Base-by-base conservation (phyloP, 2,329 filamentous ascomycete species). In the Pestalotiopsis sp. region DNA sequence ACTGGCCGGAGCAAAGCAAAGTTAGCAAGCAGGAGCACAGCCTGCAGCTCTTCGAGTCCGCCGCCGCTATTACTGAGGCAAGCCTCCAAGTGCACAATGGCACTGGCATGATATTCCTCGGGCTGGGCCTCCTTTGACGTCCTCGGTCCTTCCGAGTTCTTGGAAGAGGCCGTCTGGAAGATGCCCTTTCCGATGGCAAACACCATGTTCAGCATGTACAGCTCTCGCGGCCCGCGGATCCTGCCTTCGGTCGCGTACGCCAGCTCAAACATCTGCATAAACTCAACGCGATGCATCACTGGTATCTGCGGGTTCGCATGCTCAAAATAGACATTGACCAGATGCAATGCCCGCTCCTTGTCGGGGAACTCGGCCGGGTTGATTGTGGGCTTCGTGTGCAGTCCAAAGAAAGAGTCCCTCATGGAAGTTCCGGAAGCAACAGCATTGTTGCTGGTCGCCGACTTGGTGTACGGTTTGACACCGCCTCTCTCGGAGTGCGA, bases 151-250 rank as follows among this genome's bases (percentile, higher is more conserved):
- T 77, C 74, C 12, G 75, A 75, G 69, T 72, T 75, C 63, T 84
- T 81, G 7, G 87, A 79, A 77, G 88, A 79, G 75, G 83, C 82
- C 79, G 92, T 83, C 73, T 97, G 90, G 72, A 98, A 97, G 74
- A 98, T 97, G 20, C 94, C 95, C 20, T 93, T 92, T 6, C 96
- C 96, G 75, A 98, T 98, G 14, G 95, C 95, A 82, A 97, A 98
- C 27, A 98, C 95, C 81, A 98, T 98, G 80, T 98, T 98, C 71
- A 98, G 85, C 83, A 97, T 89, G 81, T 98, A 98, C n/a, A 96
- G 86, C 80, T 97, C 94, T 67, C 92, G 87, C 4, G 94, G 89
- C 2, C 92, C 92, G 31, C 92, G 87, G 66, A 88, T 86, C 69
- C 89, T 88, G 61, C 89, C 86, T 23, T 92, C 89, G 0, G 89